Conservation (phyloP, 345 rosid species). For the Citrus sp. region DNA sequence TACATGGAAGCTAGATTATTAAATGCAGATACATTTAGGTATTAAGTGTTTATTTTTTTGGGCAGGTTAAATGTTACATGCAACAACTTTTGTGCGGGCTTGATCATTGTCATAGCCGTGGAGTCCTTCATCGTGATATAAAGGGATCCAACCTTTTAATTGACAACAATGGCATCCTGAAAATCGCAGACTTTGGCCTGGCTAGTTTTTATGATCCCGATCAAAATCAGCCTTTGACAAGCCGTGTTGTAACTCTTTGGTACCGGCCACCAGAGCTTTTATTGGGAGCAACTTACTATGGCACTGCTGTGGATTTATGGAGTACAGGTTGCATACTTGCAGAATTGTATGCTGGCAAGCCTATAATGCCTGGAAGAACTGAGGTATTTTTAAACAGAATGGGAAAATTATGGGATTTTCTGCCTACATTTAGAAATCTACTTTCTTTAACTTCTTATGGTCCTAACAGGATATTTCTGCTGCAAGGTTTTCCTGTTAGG, state of each 20-base stretch:
- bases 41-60: constrained; percentile 9
- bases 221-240: constrained; percentile 75
- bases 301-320: constrained; percentile 94
- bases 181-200: constrained; percentile 96
- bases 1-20: neutral
- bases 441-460: neutral
- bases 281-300: constrained; percentile 89
- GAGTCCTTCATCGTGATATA: constrained; percentile 92
- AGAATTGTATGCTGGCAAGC: constrained; percentile 93
- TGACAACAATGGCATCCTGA: constrained; percentile 83
- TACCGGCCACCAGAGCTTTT: constrained; percentile 97
- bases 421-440: neutral
- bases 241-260: constrained; percentile 99
- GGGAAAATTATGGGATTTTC: neutral
- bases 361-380: constrained; percentile 99
- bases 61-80: constrained; percentile 93
- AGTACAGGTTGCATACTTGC: constrained; percentile 97
- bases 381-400: constrained; percentile 51
- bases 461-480: neutral
- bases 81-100: constrained; percentile 84
- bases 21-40: neutral
- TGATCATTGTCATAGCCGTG: constrained; percentile 95
- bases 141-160: constrained; percentile 96
- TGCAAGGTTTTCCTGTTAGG: neutral
- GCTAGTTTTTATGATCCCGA: constrained; percentile 84